These are phyloP conservation scores for Paramyrothecium sp. DNA, from an alignment of 2,329 filamentous ascomycete species.

Conservation along the genomic window DNA sequence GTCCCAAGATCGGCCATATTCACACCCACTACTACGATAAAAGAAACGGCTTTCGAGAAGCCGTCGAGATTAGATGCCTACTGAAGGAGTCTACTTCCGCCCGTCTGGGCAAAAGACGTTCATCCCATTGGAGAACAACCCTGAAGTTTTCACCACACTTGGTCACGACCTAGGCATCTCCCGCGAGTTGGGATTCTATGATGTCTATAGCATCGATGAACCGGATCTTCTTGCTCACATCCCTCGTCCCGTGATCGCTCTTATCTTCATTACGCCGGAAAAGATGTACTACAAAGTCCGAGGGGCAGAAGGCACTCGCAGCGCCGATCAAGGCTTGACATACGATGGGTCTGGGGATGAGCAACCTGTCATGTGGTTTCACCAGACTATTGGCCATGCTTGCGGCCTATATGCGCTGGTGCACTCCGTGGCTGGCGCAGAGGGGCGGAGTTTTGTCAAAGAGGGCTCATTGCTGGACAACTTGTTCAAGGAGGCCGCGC, in stretches of 20 bases:
- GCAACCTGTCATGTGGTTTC: slow-evolving; percentile 78
- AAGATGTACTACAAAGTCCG: slow-evolving; percentile 45
- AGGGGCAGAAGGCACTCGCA: slow-evolving; percentile 19
- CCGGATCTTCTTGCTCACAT: slow-evolving; percentile 68
- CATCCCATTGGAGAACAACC: slow-evolving; percentile 58
- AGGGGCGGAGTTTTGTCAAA: slow-evolving; percentile 52
- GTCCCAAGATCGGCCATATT: too few relatives aligned
- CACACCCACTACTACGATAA: too few relatives aligned
- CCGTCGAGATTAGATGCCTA: slow-evolving; percentile 18
- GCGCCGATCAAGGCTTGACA: slow-evolving; percentile 19
- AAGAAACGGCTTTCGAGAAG: background rate
- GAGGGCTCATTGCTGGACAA: slow-evolving; percentile 53
- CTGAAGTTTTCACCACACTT: slow-evolving; percentile 73
- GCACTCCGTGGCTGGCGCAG: slow-evolving; percentile 71
- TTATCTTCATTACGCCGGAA: slow-evolving; percentile 76
- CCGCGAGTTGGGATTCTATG: slow-evolving; percentile 67
- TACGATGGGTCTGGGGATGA: slow-evolving; percentile 31
- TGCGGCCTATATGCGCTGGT: slow-evolving; percentile 79
- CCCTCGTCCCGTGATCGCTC: slow-evolving; percentile 72
- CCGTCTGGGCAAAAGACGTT: slow-evolving; percentile 31
- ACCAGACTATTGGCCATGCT: slow-evolving; percentile 80
- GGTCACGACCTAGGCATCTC: slow-evolving; percentile 72
- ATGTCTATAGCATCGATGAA: slow-evolving; percentile 80
- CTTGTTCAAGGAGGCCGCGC: slow-evolving; percentile 61
- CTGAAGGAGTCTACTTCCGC: slow-evolving; percentile 24